Evolutionary conservation across 2,329 filamentous ascomycete genomes (phyloP).

Genomic region (Sporothrix sp.): DNA sequence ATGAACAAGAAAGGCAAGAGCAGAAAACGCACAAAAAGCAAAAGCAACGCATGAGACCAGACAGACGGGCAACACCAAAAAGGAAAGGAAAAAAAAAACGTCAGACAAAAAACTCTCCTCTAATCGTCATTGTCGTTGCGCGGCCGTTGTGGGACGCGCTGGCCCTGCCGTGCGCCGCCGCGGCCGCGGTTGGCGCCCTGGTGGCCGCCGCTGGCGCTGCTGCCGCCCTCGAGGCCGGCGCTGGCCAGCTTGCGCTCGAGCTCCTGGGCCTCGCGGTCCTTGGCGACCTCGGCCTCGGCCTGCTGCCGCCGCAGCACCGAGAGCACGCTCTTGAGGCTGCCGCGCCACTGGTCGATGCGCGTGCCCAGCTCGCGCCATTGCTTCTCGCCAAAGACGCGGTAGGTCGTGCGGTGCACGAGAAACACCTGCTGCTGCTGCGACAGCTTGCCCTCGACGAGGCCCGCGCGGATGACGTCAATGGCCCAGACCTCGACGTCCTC

Average conservation of each 20-base stretch:
- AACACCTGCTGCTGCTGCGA: conserved; percentile 89
- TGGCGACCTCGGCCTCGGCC: conserved; percentile 64
- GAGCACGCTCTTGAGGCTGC: conserved; percentile 69
- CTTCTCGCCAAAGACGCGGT: conserved; percentile 94
- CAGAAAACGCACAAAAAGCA: neutral
- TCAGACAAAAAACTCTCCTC: neutral
- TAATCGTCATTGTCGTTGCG: conserved; percentile 49
- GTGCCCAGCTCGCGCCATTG: conserved; percentile 95
- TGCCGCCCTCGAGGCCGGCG: conserved; percentile 26
- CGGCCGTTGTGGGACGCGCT: conserved; percentile 24
- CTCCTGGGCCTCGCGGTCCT: conserved; percentile 67
- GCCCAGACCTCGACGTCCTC: conserved; percentile 97
- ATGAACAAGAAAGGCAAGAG: neutral
- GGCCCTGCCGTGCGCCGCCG: conserved; percentile 5
- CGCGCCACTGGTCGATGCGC: conserved; percentile 82
- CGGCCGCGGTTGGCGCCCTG: conserved; percentile 4
- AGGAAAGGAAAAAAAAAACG: neutral
- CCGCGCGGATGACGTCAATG: conserved; percentile 93
- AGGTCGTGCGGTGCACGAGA: conserved; percentile 89
- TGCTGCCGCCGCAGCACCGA: conserved; percentile 71
- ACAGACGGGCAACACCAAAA: neutral
- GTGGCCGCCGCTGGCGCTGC: conserved; percentile 21
- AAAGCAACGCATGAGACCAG: neutral
- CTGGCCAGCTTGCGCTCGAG: conserved; percentile 49
- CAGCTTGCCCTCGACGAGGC: conserved; percentile 91